Evolutionary conservation across 352 stramenopile genomes (phyloP), one percentile per base, ranked within the genome.

Genomic region (Phytophthora chlamydospora): DNA sequence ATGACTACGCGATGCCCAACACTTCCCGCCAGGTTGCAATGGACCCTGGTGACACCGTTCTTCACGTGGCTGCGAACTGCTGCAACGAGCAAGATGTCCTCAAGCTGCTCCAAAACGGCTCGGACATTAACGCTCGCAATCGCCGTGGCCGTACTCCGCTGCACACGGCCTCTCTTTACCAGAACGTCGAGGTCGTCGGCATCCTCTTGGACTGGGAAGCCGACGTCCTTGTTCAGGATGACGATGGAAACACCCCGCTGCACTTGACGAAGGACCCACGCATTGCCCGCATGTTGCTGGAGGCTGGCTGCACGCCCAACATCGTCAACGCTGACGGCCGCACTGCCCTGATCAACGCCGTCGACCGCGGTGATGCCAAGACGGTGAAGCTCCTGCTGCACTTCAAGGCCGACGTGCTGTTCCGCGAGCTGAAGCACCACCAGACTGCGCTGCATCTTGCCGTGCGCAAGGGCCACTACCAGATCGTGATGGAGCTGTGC

Each of bases 401-500:
- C 36, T 91, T 92, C 56, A 93, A 93, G 60, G 84, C 83, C n/a
- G 86, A 93, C 47, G 83, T 93, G 32, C 62, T 93, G 4, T 91
- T 91, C 77, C 85, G 86, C 36, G 84, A 95, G 46, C 78, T 92
- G 47, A 93, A 95, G 68, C 86, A 93, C 58, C 76, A 89, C 47
- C 86, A 95, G 67, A 93, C 86, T 21, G 86, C 83, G 16, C 62
- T 95, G 43, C 86, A 95, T 47, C 68, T 95, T 21, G 86, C 86
- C 4, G 80, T 95, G 7, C 84, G 86, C 17, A 93, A 91, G 62
- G 86, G 86, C 27, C 86, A 95, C 46, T 93, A 93, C 59, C 73
- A 85, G 57, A 92, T 93, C 38, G 81, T 95, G 13, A 93, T 91
- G 77, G 84, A 92, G 63, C 56, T 95, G 41, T 95, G 86, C 75